Evolutionary conservation across 805 yeast species (phyloP).

Genomic region (Metschnikowia aberdeeniae): DNA sequence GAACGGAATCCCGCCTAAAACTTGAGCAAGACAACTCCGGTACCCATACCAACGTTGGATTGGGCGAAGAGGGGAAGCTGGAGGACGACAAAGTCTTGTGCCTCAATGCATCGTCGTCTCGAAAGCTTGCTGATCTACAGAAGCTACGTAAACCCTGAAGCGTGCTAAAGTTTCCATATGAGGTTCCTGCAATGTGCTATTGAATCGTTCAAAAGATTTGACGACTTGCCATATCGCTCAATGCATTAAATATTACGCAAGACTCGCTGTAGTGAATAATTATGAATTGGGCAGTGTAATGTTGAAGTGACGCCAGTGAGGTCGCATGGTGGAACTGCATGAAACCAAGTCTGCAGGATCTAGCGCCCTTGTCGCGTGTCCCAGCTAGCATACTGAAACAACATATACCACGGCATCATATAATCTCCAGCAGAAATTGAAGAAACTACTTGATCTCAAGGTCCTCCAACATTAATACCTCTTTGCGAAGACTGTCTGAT

Average conservation of each 20-base stretch:
- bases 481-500: background rate
- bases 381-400: constrained; percentile 1
- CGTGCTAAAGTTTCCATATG: background rate
- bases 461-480: too few species aligned
- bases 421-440: background rate
- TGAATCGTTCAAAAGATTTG: too few species aligned
- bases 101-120: constrained; percentile 17
- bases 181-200: background rate
- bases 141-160: constrained; percentile 25
- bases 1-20: constrained; percentile 1
- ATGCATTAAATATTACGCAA: too few species aligned
- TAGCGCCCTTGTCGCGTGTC: constrained; percentile 5
- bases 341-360: background rate
- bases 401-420: background rate
- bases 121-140: constrained; percentile 28
- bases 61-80: constrained; percentile 8
- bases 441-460: too few species aligned
- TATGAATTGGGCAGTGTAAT: too few species aligned
- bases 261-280: too few species aligned
- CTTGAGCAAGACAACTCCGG: constrained; percentile 19
- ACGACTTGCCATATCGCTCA: too few species aligned
- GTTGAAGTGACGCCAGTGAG: background rate
- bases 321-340: constrained; percentile 1
- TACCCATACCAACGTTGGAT: constrained; percentile 24
- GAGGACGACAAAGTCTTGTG: constrained; percentile 7